These are phyloP conservation scores for Stentor roeselii DNA, from an alignment of 73 alveolate species.

Conservation along the genomic window DNA sequence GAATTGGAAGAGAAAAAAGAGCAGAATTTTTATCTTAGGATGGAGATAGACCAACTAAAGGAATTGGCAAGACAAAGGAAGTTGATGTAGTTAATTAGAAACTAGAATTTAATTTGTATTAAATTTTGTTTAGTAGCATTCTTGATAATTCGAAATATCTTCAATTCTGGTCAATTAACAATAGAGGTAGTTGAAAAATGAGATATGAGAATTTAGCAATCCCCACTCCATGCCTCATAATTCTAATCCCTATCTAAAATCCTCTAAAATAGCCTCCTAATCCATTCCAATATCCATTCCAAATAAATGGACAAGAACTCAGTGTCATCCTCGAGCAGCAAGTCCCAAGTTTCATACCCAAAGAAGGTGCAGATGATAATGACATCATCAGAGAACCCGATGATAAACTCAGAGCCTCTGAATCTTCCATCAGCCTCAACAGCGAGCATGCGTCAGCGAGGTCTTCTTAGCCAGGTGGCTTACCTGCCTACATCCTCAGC, in stretches of 20 bases:
- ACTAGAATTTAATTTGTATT: too few relatives aligned
- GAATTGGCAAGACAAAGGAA: conserved; percentile 4
- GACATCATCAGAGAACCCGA: neutral
- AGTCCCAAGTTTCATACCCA: neutral
- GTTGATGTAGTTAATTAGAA: neutral
- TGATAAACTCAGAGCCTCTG: neutral
- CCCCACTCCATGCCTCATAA: too few relatives aligned
- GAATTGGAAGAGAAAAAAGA: conserved; percentile 20
- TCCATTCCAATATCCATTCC: too few relatives aligned
- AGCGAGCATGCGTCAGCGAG: neutral
- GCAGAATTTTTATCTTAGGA: conserved; percentile 28
- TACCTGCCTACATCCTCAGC: neutral
- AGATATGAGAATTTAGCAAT: too few relatives aligned
- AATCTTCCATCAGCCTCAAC: neutral
- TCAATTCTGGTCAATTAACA: too few relatives aligned
- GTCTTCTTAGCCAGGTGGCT: neutral
- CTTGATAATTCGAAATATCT: too few relatives aligned
- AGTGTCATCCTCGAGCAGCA: neutral
- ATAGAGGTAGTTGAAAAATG: too few relatives aligned
- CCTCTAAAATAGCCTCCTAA: too few relatives aligned
- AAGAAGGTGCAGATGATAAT: neutral
- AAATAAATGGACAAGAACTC: neutral
- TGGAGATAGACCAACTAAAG: conserved; percentile 17
- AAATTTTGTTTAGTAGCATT: too few relatives aligned
- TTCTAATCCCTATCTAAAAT: too few relatives aligned